Evolutionary conservation across 108 stramenopile species (phyloP), one percentile per base, ranked within the genome.

Genomic region (Bacterosira constricta): DNA sequence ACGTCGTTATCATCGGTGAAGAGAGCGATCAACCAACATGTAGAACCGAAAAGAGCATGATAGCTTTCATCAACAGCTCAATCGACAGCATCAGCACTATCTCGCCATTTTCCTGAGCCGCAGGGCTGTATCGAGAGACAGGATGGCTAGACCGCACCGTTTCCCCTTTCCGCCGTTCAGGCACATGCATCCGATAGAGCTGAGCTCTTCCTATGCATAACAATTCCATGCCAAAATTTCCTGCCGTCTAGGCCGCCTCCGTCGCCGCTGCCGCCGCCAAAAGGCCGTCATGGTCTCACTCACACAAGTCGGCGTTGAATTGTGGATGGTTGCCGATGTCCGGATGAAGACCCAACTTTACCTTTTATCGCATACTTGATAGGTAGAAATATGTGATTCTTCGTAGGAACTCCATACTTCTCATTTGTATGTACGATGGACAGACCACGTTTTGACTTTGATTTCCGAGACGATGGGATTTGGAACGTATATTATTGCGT

Each of bases 321-420:
- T 41, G 59, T 41, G 26, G 17, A 6, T 20, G 7, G 10, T 8
- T 41, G 39, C 2, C 17, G 5, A 44, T 17, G 42, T 5, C n/a
- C 5, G 17, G 2, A 44, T 44, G n/a, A n/a, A n/a, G n/a, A n/a
- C n/a, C n/a, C n/a, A 10, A 29, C 29, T 53, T 53, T 53, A 53
- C 52, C 52, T 30, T 6, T 53, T 53, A 53, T 53, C 52, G 52
- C 52, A 53, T 53, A 53, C 52, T 53, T 30, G 52, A 53, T 26
- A 53, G 12, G 63, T 65, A 37, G 47, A 47, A 29, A 41, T 45
- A 32, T 37, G 31, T n/a, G 15, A 49, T 30, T 26, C 44, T 47
- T n/a, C 31, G 46, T 47, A 63, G 31, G 45, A 47, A 47, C 44
- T 63, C 27, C 49, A 23, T 26, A 26, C 49, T 26, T n/a, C 27